Evolutionary conservation across 1,284 basidiomycete genomes (phyloP), one percentile per base, ranked within the genome.

Genomic region (Xanthoconium separans): DNA sequence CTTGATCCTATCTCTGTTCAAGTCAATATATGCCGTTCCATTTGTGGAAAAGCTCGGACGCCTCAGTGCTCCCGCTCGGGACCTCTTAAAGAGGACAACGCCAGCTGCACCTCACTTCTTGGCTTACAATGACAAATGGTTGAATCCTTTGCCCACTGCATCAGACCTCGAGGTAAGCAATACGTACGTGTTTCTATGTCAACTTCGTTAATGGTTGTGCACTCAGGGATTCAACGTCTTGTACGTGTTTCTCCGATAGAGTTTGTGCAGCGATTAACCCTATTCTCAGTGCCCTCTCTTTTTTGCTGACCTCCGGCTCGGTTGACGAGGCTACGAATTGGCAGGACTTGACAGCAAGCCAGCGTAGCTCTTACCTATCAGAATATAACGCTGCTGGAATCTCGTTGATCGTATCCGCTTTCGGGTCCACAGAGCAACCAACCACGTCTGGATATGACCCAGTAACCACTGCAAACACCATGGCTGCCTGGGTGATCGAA

Each of bases 371-470:
- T 13, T 68, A 78, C 65, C 70, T 78, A 49, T 62, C 71, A 3
- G 62, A 75, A 43, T 81, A 82, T 54, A 62, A 64, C 16, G 68
- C 66, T 2, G 77, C 77, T 11, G 79, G 79, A 4, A 75, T 80
- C 59, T 78, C 74, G 50, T 66, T 82, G 34, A 65, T 81, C 27
- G 78, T 80, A 13, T 76, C 78, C 10, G 75, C 69, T 3, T 82
- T 82, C 57, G 82, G 82, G 11, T 73, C 77, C 0, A 80, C 80
- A 7, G 80, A 82, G 44, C 69, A 69, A 0, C 82, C 82, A 4
- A 81, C 79, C 7, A 68, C 73, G 6, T 65, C 63, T 0, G 71
- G 73, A 5, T 65, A 67, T n/a, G 71, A 82, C 51, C 65, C 78
- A 0, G 61, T 70, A 16, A 61, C 50, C 2, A 71, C 74, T 1